Conservation (phyloP, 768 basidiomycete species). For the Favolaschia claudopus region DNA sequence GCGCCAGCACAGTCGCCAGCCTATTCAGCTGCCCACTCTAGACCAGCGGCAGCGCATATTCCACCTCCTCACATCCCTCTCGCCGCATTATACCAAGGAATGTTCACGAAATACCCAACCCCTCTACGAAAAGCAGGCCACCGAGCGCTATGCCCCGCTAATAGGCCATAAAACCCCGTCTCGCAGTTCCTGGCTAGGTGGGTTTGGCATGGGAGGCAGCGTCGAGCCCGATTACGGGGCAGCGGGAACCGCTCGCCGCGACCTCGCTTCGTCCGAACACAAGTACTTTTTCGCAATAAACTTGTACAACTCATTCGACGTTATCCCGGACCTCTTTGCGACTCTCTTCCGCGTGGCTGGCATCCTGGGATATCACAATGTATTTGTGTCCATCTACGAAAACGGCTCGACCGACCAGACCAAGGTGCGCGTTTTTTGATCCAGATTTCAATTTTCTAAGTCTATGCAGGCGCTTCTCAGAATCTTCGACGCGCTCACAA, state of each 20-base stretch:
- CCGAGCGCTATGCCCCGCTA: constrained; percentile 84
- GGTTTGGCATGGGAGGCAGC: constrained; percentile 49
- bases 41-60: constrained; percentile 88
- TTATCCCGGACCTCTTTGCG: constrained; percentile 96
- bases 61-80: constrained; percentile 84
- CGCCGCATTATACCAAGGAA: constrained; percentile 92
- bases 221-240: constrained; percentile 48
- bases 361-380: constrained; percentile 96
- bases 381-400: constrained; percentile 98
- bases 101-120: constrained; percentile 88
- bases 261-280: constrained; percentile 68
- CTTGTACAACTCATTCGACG: constrained; percentile 98
- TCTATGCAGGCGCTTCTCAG: constrained; percentile 92
- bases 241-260: constrained; percentile 46
- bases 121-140: constrained; percentile 84
- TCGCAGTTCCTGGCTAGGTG: constrained; percentile 66
- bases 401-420: constrained; percentile 99
- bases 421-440: no score
- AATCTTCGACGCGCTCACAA: constrained; percentile 93
- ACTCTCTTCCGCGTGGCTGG: constrained; percentile 94
- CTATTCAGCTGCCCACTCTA: constrained; percentile 77
- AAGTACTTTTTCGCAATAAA: constrained; percentile 99
- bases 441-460: no score
- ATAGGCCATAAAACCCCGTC: constrained; percentile 77
- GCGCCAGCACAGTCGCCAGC: constrained; percentile 63